Evolutionary conservation across 129 eudicot species (phyloP).

Genomic region (Chrysanthemum seticuspe): DNA sequence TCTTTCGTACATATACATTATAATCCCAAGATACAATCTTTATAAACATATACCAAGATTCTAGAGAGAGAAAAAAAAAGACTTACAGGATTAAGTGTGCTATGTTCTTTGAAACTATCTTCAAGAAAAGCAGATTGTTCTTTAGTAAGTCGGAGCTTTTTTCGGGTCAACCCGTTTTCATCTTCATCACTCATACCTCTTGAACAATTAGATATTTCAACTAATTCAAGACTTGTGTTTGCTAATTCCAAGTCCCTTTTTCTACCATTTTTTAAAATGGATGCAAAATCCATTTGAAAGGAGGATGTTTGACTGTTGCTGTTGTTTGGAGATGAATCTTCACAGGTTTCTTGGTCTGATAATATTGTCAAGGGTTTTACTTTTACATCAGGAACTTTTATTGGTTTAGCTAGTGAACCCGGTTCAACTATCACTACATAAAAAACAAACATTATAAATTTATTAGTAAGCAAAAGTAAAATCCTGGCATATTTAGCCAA

Average conservation of each 20-base stretch:
- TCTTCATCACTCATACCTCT: constrained; percentile 58
- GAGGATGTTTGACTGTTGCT: constrained; percentile 53
- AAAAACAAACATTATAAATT: background rate
- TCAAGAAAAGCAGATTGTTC: constrained; percentile 86
- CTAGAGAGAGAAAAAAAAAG: constrained; percentile 15
- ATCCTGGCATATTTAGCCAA: too few species aligned
- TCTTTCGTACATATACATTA: background rate
- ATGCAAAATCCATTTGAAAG: constrained; percentile 56
- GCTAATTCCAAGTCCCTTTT: constrained; percentile 29
- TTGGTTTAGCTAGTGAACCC: constrained; percentile 28
- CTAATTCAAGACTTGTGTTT: constrained; percentile 17
- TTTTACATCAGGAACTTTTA: constrained; percentile 12
- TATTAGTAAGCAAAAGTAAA: too few species aligned
- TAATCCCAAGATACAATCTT: constrained; percentile 32
- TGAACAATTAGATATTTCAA: constrained; percentile 26
- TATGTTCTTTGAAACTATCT: constrained; percentile 83
- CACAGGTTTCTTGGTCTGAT: constrained; percentile 45
- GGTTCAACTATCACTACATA: constrained; percentile 47
- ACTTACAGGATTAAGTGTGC: constrained; percentile 81
- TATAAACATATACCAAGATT: constrained; percentile 8
- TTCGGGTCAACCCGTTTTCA: constrained; percentile 46
- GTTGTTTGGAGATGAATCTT: constrained; percentile 73
- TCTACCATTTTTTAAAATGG: constrained; percentile 37
- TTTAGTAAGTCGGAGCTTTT: constrained; percentile 76
- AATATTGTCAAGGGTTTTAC: constrained; percentile 24